Evolutionary conservation across 179 eudicot genomes (phyloP), one percentile per base, ranked within the genome.

Genomic region (Corrigiola litoralis): DNA sequence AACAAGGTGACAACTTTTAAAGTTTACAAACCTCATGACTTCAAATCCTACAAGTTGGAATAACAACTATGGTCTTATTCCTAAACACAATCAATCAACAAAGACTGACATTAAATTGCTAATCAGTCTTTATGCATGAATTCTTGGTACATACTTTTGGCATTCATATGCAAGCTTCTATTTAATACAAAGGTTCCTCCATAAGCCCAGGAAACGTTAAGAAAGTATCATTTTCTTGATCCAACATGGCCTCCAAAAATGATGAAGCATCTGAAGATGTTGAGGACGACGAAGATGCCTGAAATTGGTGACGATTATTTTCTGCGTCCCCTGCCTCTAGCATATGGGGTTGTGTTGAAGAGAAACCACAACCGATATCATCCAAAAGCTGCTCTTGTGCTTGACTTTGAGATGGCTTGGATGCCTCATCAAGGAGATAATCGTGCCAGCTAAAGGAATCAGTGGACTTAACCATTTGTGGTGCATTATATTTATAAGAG

Each of bases 211-310:
- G 82, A 50, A 87, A 78, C 57, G 80, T 82, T 73, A 80, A 59
- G 56, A 84, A 72, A 84, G 76, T 77, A 42, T 81, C 87, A 34
- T 72, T 73, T 67, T 89, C 88, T 33, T 71, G 78, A 67, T 84
- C 87, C 1, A 89, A 61, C 80, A 89, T 87, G 4, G 81, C 79
- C 67, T 89, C 94, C 66, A 89, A 73, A 72, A 87, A 87, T 17
- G 87, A 51, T 0, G 78, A 64, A 58, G 33, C 78, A 42, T 75
- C 70, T 1, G 67, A 58, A 14, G 57, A 58, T 13, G 68, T 27
- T 46, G 75, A 67, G 27, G 82, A 53, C 0, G 81, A 55, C 40
- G 72, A 52, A 18, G 52, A 79, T 45, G 41, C 66, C 49, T 62
- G 66, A 48, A 61, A 11, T 17, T 20, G 36, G 16, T 38, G 23